phyloP scores from a whole-genome alignment of 2,329 filamentous ascomycete genomes.

The Diaporthe ilicicola region DNA sequence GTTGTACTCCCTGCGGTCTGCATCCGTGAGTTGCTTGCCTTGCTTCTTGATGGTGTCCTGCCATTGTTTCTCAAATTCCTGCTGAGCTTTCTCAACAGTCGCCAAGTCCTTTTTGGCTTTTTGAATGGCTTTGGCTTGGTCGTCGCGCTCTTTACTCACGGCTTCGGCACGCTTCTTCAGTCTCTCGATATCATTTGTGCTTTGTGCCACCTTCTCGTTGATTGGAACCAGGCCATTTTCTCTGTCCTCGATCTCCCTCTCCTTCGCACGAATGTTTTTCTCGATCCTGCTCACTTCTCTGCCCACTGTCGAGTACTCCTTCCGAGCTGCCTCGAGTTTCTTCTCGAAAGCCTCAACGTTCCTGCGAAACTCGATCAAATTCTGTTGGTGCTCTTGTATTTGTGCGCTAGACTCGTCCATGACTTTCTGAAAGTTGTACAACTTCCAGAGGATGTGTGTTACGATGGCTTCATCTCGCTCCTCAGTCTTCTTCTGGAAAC shows the following conservation, averaged over 20 bases:
- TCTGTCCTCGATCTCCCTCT: slow-evolving; percentile 86
- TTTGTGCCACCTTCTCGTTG: slow-evolving; percentile 89
- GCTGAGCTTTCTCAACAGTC: slow-evolving; percentile 87
- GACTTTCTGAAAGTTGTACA: slow-evolving; percentile 91
- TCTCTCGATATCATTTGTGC: slow-evolving; percentile 73
- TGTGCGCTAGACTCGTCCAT: slow-evolving; percentile 92
- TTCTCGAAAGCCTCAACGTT: slow-evolving; percentile 86
- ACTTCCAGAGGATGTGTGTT: slow-evolving; percentile 93
- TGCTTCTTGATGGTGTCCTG: slow-evolving; percentile 84
- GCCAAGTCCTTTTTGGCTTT: slow-evolving; percentile 83
- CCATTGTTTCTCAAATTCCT: slow-evolving; percentile 89
- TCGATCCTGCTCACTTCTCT: slow-evolving; percentile 85
- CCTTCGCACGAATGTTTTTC: slow-evolving; percentile 83
- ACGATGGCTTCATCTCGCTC: slow-evolving; percentile 92
- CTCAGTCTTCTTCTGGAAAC: slow-evolving; percentile 88
- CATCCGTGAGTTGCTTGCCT: slow-evolving; percentile 84
- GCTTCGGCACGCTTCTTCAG: slow-evolving; percentile 74
- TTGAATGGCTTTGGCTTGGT: slow-evolving; percentile 72
- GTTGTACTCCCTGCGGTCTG: slow-evolving; percentile 90
- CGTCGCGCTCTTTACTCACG: slow-evolving; percentile 79
- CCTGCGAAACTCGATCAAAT: slow-evolving; percentile 90
- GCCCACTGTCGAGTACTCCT: slow-evolving; percentile 80
- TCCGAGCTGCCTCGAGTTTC: slow-evolving; percentile 81
- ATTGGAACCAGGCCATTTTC: slow-evolving; percentile 88
- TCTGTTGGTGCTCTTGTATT: slow-evolving; percentile 93